Percentiles rank a stretch among this genome's conserved stretches.
Conservation (phyloP, 1,284 basidiomycete species). For the Mixia osmundae region DNA sequence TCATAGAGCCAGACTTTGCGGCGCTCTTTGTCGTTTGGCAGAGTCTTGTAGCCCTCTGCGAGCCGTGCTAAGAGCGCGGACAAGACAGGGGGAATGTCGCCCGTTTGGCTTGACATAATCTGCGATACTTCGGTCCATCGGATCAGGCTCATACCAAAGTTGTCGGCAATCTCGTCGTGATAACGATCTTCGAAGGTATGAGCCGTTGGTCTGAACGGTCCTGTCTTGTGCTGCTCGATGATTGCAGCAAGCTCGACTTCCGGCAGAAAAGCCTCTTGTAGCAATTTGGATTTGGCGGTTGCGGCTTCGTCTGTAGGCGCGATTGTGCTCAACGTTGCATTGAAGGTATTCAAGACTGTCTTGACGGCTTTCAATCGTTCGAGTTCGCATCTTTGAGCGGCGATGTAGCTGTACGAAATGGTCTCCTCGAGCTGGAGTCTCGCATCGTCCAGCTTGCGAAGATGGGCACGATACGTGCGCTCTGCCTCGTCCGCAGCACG, state of each 20-base stretch:
- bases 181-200: constrained; percentile 10
- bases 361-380: constrained; percentile 14
- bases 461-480: constrained; percentile 9
- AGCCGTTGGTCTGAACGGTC: constrained; percentile 13
- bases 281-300: constrained; percentile 2
- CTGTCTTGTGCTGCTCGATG: constrained; percentile 14
- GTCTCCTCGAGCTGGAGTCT: constrained; percentile 12
- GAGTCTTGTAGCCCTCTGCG: constrained; percentile 4
- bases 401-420: constrained; percentile 9
- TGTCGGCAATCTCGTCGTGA: constrained; percentile 6
- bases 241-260: constrained; percentile 12
- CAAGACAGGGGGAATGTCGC: constrained; percentile 3
- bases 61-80: not conserved
- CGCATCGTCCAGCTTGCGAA: constrained; percentile 4
- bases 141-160: constrained; percentile 6
- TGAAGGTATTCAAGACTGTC: constrained; percentile 4
- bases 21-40: constrained; percentile 5
- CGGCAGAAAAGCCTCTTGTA: constrained; percentile 6
- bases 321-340: constrained; percentile 5
- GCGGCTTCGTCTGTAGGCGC: constrained; percentile 3
- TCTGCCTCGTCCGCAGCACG: constrained; percentile 11
- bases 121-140: constrained; percentile 7
- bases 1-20: constrained; percentile 9
- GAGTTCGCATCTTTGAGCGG: constrained; percentile 13
- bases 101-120: not conserved